phyloP scores from a whole-genome alignment of 108 stramenopile genomes.

The Fragilariopsis cylindrus region DNA sequence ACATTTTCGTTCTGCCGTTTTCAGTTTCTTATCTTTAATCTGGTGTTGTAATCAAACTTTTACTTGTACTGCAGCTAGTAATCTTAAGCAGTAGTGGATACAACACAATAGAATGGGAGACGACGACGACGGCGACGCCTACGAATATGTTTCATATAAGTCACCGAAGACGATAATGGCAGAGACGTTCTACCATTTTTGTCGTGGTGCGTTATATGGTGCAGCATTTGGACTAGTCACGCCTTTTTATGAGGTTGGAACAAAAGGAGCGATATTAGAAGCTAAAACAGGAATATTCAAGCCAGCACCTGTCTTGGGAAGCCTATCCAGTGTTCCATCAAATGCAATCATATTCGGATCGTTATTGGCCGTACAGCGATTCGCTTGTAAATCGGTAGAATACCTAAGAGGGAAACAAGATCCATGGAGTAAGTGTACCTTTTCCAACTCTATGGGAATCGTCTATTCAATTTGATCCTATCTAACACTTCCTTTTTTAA shows the following conservation, averaged over 20 bases:
- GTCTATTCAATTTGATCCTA: neutral
- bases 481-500: slow-evolving; percentile 1
- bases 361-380: slow-evolving; percentile 40
- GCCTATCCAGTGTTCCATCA: slow-evolving; percentile 32
- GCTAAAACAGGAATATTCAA: slow-evolving; percentile 36
- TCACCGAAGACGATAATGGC: slow-evolving; percentile 34
- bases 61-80: no score
- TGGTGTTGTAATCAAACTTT: no score
- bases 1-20: no score
- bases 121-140: neutral
- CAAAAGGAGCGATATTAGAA: slow-evolving; percentile 28
- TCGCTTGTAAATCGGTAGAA: slow-evolving; percentile 40
- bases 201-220: slow-evolving; percentile 36
- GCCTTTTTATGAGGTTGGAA: slow-evolving; percentile 40
- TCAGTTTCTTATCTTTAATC: no score
- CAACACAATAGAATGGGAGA: no score
- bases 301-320: slow-evolving; percentile 39
- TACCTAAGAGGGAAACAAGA: slow-evolving; percentile 35
- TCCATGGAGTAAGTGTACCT: slow-evolving; percentile 3
- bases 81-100: no score
- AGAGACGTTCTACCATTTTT: slow-evolving; percentile 42
- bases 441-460: neutral
- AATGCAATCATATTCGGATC: slow-evolving; percentile 50
- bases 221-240: slow-evolving; percentile 45
- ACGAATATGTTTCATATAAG: slow-evolving; percentile 45